Evolutionary conservation across 192 early-diverging fungal genomes (phyloP), one percentile per base, ranked within the genome.

Genomic region (Gonapodya prolifera): DNA sequence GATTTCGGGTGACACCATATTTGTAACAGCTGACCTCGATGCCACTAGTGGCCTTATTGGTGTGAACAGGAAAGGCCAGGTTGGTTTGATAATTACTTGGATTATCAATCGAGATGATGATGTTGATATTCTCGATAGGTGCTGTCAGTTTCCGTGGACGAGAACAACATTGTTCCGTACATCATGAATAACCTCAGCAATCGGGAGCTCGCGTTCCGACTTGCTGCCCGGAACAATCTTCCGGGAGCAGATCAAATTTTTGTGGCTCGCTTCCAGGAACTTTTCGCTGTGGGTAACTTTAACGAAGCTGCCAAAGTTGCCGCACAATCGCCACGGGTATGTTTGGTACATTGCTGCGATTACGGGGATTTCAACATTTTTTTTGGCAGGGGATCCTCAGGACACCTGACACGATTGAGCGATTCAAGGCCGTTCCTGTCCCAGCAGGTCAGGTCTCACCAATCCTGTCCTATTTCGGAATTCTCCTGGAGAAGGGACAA

Each of bases 381-480:
- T 30, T 76, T 78, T 76, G 31, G 70, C 76, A 95, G 83, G 94
- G 95, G 23, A 94, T 98, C 79, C 90, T 99, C 80, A 92, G 97
- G 82, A 97, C 96, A 0, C 90, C 92, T 33, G 88, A 92, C 75
- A 98, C 96, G 16, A 95, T 99, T 84, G 95, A 99, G 78, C 89
- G 92, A 30, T 96, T 99, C 83, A 95, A 96, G 86, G 84, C 92
- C 35, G 83, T 94, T 70, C 88, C 91, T 35, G 91, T 91, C 45
- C 76, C 80, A 18, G 86, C 89, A 8, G 95, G 94, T 18, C 92
- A 95, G 83, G 81, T 94, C 2, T 91, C 94, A 23, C 97, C 97
- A 16, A 94, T 99, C 79, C 87, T 98, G 70, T 95, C 97, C 85
- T 99, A 99, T 87, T 99, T 99, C 89, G 95, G 93, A 31, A 94